phyloP scores from a whole-genome alignment of 371 early-diverging fungal genomes.

The Apophysomyces variabilis region DNA sequence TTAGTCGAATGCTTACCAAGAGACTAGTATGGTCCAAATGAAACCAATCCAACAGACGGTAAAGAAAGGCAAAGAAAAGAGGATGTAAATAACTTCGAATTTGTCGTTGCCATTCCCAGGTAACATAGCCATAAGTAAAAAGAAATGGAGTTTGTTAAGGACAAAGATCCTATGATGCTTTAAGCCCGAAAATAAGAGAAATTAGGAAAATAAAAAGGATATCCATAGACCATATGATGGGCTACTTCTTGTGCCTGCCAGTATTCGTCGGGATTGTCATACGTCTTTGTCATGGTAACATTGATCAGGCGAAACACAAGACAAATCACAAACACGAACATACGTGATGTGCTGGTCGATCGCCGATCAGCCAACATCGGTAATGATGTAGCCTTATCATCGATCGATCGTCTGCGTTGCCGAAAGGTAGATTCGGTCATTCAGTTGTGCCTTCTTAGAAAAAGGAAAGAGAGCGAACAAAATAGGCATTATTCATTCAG shows the following conservation, averaged over 20 bases:
- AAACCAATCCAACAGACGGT: slow-evolving; percentile 58
- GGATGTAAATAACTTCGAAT: slow-evolving; percentile 85
- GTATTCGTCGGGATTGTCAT: slow-evolving; percentile 88
- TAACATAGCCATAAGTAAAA: slow-evolving; percentile 76
- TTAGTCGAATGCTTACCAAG: slow-evolving; percentile 49
- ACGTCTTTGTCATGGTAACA: slow-evolving; percentile 69
- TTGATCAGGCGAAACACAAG: slow-evolving; percentile 68
- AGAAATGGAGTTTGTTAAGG: slow-evolving; percentile 22
- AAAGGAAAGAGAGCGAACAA: no score
- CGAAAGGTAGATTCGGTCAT: background rate
- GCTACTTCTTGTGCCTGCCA: slow-evolving; percentile 93
- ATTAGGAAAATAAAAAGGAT: slow-evolving; percentile 38
- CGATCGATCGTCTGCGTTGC: background rate
- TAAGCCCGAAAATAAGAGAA: background rate
- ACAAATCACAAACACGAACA: slow-evolving; percentile 47
- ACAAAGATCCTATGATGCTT: background rate
- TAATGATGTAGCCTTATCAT: slow-evolving; percentile 1
- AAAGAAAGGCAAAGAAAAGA: slow-evolving; percentile 72
- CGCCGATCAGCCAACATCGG: slow-evolving; percentile 4
- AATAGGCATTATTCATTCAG: no score
- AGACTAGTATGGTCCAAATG: slow-evolving; percentile 64
- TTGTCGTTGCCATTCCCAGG: slow-evolving; percentile 91
- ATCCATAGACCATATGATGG: slow-evolving; percentile 77
- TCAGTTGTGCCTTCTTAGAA: no score
- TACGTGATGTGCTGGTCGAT: slow-evolving; percentile 26